Evolutionary conservation across 2,329 filamentous ascomycete genomes (phyloP), one percentile per base, ranked within the genome.

Genomic region (Samsoniella hepiali): DNA sequence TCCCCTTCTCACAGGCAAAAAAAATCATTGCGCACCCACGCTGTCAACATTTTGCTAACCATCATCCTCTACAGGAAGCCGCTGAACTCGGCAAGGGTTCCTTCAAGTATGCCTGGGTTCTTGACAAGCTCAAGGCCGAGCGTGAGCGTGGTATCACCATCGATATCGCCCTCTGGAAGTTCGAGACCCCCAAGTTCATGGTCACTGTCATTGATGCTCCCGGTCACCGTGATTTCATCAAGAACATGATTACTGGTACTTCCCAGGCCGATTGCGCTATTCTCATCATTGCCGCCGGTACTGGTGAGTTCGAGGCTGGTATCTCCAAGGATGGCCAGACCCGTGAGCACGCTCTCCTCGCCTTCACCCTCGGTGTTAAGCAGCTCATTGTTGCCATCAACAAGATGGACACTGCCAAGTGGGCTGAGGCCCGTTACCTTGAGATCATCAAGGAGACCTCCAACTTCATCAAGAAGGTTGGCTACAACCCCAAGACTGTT

Each of bases 161-260:
- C 79, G 95, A 98, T 84, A 98, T 98, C 80, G 95, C 95, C 75
- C 93, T 98, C 83, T 98, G 95, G 95, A 98, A 98, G 91, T 98
- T 98, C 88, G 93, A 98, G 87, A 98, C 95, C 76, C 89, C 91
- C 78, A 96, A 91, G 85, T 97, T 96, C 88, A 90, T 92, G 80
- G 93, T 97, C 83, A 97, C 94, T 77, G 93, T 97, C 86, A 97
- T 96, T 84, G 91, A 99, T 79, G 95, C 95, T 82, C 95, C 95
- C 78, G 95, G 95, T 84, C 95, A 99, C 85, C 94, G 95, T 95
- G 95, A 99, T 81, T 99, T 98, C 89, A 98, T 99, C 92, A 99
- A 99, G 94, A 99, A 98, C 93, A 99, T 99, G 95, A 99, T 99
- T 83, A 98, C 95, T 90, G 95, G 95, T 93, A 98, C 95, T 79